A percentile compares a stretch with the other conserved stretches of the same genome.
phyloP scores from a whole-genome alignment of 2,329 filamentous ascomycete genomes.

The Diaporthe eres region DNA sequence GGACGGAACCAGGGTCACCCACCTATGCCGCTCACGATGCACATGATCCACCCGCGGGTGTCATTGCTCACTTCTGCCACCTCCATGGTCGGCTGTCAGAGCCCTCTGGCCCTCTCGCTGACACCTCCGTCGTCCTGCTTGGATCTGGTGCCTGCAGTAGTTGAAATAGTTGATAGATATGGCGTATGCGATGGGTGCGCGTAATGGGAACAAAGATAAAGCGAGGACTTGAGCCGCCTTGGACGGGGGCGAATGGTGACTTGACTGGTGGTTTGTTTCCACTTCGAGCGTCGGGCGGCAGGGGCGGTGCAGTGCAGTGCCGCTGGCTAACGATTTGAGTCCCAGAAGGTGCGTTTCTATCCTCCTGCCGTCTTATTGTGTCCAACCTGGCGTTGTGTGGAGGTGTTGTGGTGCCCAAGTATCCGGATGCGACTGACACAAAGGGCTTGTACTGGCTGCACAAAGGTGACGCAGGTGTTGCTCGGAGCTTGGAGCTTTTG shows the following conservation, averaged over 20 bases:
- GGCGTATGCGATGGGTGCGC: constrained; percentile 17
- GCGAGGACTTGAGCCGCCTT: not conserved
- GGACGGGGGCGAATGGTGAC: not conserved
- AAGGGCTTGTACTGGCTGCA: constrained; percentile 19
- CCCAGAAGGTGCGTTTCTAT: constrained; percentile 9
- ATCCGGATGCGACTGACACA: constrained; percentile 28
- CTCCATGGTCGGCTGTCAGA: constrained; percentile 54
- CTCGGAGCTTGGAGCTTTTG: not conserved
- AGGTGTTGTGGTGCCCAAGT: not conserved
- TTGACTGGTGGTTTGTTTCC: not conserved
- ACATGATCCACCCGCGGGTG: constrained; percentile 94
- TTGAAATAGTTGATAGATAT: constrained; percentile 28
- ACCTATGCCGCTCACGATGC: constrained; percentile 83
- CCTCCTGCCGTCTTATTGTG: not conserved
- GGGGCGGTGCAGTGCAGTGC: not conserved
- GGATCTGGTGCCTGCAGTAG: constrained; percentile 41
- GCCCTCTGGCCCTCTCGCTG: constrained; percentile 39
- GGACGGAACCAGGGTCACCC: constrained; percentile 49
- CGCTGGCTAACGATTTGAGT: not conserved
- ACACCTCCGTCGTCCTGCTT: constrained; percentile 25
- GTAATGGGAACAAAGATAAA: constrained; percentile 2
- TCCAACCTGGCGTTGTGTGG: not conserved
- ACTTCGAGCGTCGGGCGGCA: not conserved
- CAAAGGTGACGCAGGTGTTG: constrained; percentile 10
- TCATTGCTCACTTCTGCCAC: constrained; percentile 76